phyloP scores from a whole-genome alignment of 2,329 filamentous ascomycete species.

The Fusarium sp. region DNA sequence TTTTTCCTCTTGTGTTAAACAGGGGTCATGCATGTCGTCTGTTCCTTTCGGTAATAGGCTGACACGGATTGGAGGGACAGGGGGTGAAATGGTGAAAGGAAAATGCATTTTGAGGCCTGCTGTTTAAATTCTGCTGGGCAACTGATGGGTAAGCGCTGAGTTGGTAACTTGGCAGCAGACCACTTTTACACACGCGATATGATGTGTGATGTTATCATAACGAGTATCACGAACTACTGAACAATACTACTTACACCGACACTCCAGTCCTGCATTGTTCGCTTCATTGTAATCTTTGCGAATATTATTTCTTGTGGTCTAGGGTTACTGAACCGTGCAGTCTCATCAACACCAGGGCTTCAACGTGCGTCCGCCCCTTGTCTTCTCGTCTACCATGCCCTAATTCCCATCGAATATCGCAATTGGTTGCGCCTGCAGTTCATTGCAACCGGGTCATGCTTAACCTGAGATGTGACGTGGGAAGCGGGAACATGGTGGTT shows the following conservation, averaged over 20 bases:
- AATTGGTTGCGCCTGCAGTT: slow-evolving; percentile 33
- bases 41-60: slow-evolving; percentile 28
- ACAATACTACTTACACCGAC: slow-evolving; percentile 18
- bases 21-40: slow-evolving; percentile 31
- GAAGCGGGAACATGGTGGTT: slow-evolving; percentile 38
- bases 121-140: slow-evolving; percentile 10
- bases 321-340: slow-evolving; percentile 35
- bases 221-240: slow-evolving; percentile 21
- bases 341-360: slow-evolving; percentile 30
- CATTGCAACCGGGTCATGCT: slow-evolving; percentile 23
- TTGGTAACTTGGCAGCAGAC: slow-evolving; percentile 37
- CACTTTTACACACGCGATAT: slow-evolving; percentile 29
- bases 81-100: neutral
- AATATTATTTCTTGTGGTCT: slow-evolving; percentile 34
- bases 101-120: slow-evolving; percentile 36
- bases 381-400: slow-evolving; percentile 15
- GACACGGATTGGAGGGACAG: slow-evolving; percentile 22
- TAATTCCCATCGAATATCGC: slow-evolving; percentile 15
- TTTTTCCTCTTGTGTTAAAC: slow-evolving; percentile 1
- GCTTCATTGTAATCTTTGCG: slow-evolving; percentile 3
- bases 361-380: slow-evolving; percentile 24
- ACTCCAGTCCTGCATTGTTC: neutral
- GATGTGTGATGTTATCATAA: slow-evolving; percentile 4
- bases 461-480: slow-evolving; percentile 39
- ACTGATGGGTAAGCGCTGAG: slow-evolving; percentile 31